Conservation (phyloP, 345 rosid species). For the Isatis tinctoria region DNA sequence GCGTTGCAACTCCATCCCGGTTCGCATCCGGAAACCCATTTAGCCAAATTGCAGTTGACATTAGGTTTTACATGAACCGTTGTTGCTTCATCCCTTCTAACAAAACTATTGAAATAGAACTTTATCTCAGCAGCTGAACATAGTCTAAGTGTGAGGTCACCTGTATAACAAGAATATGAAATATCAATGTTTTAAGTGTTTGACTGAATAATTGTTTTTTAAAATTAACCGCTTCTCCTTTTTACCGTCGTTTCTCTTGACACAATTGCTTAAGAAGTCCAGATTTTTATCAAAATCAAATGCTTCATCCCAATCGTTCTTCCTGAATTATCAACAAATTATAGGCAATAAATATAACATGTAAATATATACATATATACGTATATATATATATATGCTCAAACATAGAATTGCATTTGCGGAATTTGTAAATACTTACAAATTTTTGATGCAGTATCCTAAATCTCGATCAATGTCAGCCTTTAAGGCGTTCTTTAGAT, state of each 20-base stretch:
- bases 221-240: background rate
- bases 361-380: too few species aligned
- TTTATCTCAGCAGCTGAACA: constrained; percentile 82
- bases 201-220: background rate
- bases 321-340: constrained; percentile 41
- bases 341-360: background rate
- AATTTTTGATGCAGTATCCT: constrained; percentile 70
- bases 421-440: constrained; percentile 39
- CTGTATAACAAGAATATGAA: constrained; percentile 32
- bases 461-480: constrained; percentile 39
- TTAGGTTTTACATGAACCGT: constrained; percentile 51
- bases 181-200: background rate
- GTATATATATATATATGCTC: background rate
- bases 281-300: constrained; percentile 53
- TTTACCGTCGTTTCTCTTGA: constrained; percentile 63
- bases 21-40: constrained; percentile 84
- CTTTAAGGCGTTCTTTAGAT: constrained; percentile 42
- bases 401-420: background rate
- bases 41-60: constrained; percentile 68
- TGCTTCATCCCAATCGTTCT: constrained; percentile 70
- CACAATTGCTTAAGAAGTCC: constrained; percentile 61
- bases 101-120: constrained; percentile 57
- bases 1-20: constrained; percentile 88
- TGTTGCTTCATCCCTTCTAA: constrained; percentile 27
- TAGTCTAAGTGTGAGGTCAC: constrained; percentile 57